A percentile compares a stretch with the other conserved stretches of the same genome.
phyloP scores from a whole-genome alignment of 495 filamentous ascomycete genomes.

The Daldinia loculata region DNA sequence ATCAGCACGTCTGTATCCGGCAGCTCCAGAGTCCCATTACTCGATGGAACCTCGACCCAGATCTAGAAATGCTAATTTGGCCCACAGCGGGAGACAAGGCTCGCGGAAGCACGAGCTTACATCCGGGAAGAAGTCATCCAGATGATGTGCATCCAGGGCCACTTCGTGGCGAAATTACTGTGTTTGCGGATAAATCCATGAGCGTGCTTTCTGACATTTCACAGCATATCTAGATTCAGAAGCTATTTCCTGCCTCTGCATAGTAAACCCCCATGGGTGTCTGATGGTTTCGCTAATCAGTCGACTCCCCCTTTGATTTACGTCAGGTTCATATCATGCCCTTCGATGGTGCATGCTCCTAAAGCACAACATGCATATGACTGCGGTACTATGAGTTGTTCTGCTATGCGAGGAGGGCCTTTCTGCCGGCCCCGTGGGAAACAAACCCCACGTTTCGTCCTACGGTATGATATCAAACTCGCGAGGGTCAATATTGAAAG shows the following conservation, averaged over 20 bases:
- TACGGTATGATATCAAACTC: constrained; percentile 43
- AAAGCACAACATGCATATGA: constrained; percentile 42
- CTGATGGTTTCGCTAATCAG: constrained; percentile 28
- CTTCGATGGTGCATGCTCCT: constrained; percentile 29
- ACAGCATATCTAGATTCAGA: constrained; percentile 39
- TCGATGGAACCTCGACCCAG: constrained; percentile 44
- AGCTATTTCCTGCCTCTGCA: constrained; percentile 31
- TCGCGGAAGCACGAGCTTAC: constrained; percentile 44
- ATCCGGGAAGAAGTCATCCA: constrained; percentile 44
- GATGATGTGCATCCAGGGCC: constrained; percentile 45
- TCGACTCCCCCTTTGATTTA: constrained; percentile 27
- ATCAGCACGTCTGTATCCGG: constrained; percentile 40
- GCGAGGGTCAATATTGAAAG: constrained; percentile 30
- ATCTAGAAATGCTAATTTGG: constrained; percentile 45
- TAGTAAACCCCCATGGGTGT: constrained; percentile 24
- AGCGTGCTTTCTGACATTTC: constrained; percentile 34
- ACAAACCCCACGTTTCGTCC: constrained; percentile 45
- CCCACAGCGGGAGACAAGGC: constrained; percentile 46
- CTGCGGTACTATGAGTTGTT: constrained; percentile 41
- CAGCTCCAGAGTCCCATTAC: constrained; percentile 45
- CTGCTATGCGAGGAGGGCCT: constrained; percentile 35
- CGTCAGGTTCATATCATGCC: constrained; percentile 39
- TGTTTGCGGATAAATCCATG: constrained; percentile 42
- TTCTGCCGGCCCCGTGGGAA: constrained; percentile 41
- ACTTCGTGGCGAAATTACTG: constrained; percentile 45